A percentile compares a stretch with the other conserved stretches of the same genome.
Conservation (phyloP, 1,139 yeast genomes). For the Nematodospora anomalae region DNA sequence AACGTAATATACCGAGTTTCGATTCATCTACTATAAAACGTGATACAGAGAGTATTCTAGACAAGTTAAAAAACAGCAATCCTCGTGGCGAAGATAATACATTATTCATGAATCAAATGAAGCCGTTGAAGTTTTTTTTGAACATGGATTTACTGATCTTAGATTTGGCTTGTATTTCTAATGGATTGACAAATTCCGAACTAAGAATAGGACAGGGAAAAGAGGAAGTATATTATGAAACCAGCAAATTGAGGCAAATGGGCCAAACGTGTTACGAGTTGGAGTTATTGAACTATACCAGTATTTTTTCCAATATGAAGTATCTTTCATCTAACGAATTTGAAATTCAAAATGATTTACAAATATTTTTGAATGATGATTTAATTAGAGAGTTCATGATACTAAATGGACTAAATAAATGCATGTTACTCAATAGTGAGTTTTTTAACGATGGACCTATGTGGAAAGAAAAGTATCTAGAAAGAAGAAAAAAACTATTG, state of each 20-base stretch:
- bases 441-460: slow-evolving; percentile 5
- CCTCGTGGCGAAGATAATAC: background rate
- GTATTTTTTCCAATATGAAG: slow-evolving; percentile 28
- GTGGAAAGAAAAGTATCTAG: slow-evolving; percentile 11
- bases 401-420: slow-evolving; percentile 23
- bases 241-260: slow-evolving; percentile 16
- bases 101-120: background rate
- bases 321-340: slow-evolving; percentile 28
- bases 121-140: background rate
- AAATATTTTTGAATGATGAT: slow-evolving; percentile 20
- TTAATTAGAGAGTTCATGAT: slow-evolving; percentile 37
- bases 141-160: slow-evolving; percentile 2
- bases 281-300: slow-evolving; percentile 12
- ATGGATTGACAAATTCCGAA: slow-evolving; percentile 12
- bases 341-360: slow-evolving; percentile 25
- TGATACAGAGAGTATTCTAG: background rate
- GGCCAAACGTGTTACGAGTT: slow-evolving; percentile 13
- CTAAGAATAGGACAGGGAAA: slow-evolving; percentile 1
- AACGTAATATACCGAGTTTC: slow-evolving; percentile 1
- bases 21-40: slow-evolving; percentile 5
- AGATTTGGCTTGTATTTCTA: slow-evolving; percentile 10
- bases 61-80: background rate
- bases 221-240: slow-evolving; percentile 11
- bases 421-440: slow-evolving; percentile 10
- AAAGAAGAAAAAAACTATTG: slow-evolving; percentile 17